Conservation (phyloP, 1,284 basidiomycete genomes). For the Ustilago esculenta region DNA sequence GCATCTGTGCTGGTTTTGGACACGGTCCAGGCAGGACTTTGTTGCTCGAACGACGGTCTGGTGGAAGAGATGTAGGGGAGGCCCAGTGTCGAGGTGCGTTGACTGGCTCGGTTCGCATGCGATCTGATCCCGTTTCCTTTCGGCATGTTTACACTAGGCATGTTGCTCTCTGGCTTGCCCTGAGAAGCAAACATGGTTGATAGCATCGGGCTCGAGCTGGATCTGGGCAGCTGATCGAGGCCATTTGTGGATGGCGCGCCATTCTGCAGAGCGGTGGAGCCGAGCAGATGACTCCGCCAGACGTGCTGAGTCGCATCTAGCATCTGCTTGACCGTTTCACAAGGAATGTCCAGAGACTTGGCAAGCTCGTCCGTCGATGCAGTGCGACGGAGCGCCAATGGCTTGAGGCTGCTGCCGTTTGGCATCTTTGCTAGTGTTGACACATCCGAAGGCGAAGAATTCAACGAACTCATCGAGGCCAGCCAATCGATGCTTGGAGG, state of each 20-base stretch:
- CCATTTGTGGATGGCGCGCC: neutral
- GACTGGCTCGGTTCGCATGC: constrained; percentile 1
- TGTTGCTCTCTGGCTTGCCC: neutral
- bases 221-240: constrained; percentile 7
- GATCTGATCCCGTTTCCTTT: constrained; percentile 16
- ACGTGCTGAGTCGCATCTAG: constrained; percentile 43
- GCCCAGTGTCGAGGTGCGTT: constrained; percentile 16
- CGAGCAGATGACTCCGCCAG: constrained; percentile 34
- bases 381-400: constrained; percentile 13
- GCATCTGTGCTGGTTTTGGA: constrained; percentile 11
- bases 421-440: neutral
- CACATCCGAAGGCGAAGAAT: neutral
- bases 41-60: constrained; percentile 18
- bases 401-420: constrained; percentile 3
- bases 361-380: constrained; percentile 32
- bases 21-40: constrained; percentile 27
- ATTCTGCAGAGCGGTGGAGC: neutral
- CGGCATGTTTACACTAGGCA: constrained; percentile 5
- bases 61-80: constrained; percentile 35
- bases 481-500: constrained; percentile 18
- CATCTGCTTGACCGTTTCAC: constrained; percentile 43
- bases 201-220: constrained; percentile 29
- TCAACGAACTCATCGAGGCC: constrained; percentile 5
- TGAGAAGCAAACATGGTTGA: constrained; percentile 23
- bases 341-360: constrained; percentile 41